Evolutionary conservation across 75 land plant species (phyloP).

Genomic region (Cryptomeria japonica): DNA sequence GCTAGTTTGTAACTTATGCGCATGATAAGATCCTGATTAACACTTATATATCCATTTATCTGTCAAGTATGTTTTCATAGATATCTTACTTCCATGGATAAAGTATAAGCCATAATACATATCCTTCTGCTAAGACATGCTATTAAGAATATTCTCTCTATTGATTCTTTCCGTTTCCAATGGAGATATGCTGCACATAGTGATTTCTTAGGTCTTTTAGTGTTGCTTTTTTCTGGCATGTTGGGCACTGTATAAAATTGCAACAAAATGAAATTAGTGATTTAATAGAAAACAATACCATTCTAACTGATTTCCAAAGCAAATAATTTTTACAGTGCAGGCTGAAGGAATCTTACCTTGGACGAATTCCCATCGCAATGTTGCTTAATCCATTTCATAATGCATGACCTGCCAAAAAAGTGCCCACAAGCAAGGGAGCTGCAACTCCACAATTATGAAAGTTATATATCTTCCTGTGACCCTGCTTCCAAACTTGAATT

Average conservation of each 20-base stretch:
- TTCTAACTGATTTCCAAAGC: not conserved
- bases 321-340: not conserved
- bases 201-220: not conserved
- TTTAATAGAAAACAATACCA: not conserved
- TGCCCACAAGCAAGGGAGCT: constrained; percentile 2
- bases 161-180: not conserved
- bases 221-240: not conserved
- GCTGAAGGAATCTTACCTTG: not conserved
- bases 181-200: not conserved
- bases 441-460: not conserved
- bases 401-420: constrained; percentile 4
- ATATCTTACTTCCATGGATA: too few species aligned
- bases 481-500: not conserved
- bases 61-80: too few species aligned
- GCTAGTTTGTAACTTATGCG: too few species aligned
- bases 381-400: not conserved
- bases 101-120: too few species aligned
- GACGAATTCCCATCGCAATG: not conserved
- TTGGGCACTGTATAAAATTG: not conserved
- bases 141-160: not conserved
- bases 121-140: too few species aligned
- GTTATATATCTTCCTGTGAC: not conserved
- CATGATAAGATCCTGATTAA: too few species aligned
- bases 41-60: too few species aligned
- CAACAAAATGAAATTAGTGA: not conserved